Evolutionary conservation across 2,329 filamentous ascomycete species (phyloP).

Genomic region (Fusarium stilboides): DNA sequence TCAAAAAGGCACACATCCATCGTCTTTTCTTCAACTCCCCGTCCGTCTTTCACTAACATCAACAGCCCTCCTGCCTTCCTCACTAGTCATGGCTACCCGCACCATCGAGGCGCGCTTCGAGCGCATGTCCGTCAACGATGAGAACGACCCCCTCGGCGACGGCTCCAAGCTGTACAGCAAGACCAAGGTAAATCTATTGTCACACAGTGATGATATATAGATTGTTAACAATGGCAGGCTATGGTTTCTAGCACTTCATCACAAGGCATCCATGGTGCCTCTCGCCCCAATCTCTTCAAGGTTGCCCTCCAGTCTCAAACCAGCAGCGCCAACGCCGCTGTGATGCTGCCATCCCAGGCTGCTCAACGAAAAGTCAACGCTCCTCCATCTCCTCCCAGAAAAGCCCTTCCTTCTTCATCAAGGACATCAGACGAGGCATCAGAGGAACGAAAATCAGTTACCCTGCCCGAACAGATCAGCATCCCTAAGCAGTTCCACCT

Average conservation of each 20-base stretch:
- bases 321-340: conserved; percentile 74
- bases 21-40: conserved; percentile 26
- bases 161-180: conserved; percentile 74
- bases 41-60: conserved; percentile 44
- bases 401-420: conserved; percentile 61
- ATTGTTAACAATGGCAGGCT: conserved; percentile 59
- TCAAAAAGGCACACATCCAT: conserved; percentile 32
- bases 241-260: conserved; percentile 52
- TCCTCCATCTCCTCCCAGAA: conserved; percentile 67
- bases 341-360: conserved; percentile 77
- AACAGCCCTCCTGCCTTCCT: conserved; percentile 20
- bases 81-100: conserved; percentile 75
- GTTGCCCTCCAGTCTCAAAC: conserved; percentile 86
- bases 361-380: conserved; percentile 67
- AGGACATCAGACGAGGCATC: conserved; percentile 65
- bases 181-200: conserved; percentile 74
- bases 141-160: conserved; percentile 77
- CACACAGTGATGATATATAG: neutral
- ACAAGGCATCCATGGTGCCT: conserved; percentile 67
- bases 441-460: conserved; percentile 66
- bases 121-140: conserved; percentile 89
- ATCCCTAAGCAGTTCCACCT: conserved; percentile 81
- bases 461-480: conserved; percentile 70
- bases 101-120: conserved; percentile 90
- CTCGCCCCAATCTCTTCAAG: conserved; percentile 87